These are phyloP conservation scores for Petunia axillaris DNA, from an alignment of 257 asterid genomes.

Conservation along the genomic window DNA sequence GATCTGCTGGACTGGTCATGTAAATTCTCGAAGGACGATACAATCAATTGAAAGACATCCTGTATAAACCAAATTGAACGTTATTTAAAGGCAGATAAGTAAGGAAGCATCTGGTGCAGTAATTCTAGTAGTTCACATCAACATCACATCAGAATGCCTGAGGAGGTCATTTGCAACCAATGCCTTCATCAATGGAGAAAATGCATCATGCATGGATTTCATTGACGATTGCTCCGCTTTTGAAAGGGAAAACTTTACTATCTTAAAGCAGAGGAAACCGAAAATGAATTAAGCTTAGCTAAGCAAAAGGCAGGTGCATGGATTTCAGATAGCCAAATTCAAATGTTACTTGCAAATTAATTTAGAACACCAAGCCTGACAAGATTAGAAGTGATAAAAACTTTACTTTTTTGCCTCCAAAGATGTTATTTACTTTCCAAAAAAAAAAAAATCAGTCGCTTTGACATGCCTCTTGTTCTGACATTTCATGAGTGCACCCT, in stretches of 20 bases:
- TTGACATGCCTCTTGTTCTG: no score
- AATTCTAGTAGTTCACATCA: constrained; percentile 90
- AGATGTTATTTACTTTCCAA: no score
- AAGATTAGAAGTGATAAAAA: neutral
- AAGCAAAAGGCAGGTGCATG: neutral
- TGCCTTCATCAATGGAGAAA: constrained; percentile 66
- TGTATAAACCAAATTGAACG: constrained; percentile 43
- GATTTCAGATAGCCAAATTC: neutral
- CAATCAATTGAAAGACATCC: constrained; percentile 88
- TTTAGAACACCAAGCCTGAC: neutral
- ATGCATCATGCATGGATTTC: constrained; percentile 68
- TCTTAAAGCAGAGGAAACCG: constrained; percentile 42
- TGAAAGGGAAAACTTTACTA: constrained; percentile 59
- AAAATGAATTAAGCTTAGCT: neutral
- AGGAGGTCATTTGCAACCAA: constrained; percentile 64
- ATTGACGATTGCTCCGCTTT: constrained; percentile 96
- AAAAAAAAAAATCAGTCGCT: no score
- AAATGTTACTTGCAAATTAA: neutral
- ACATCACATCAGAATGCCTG: constrained; percentile 59
- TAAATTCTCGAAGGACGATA: constrained; percentile 80
- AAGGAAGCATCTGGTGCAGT: constrained; percentile 96
- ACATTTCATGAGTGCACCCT: no score
- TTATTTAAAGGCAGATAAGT: constrained; percentile 20
- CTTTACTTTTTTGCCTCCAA: no score
- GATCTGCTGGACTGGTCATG: constrained; percentile 78